A percentile compares a stretch with the other conserved stretches of the same genome.
These are phyloP conservation scores for Lanmaoa rubissima DNA, from an alignment of 768 basidiomycete species.

Conservation along the genomic window DNA sequence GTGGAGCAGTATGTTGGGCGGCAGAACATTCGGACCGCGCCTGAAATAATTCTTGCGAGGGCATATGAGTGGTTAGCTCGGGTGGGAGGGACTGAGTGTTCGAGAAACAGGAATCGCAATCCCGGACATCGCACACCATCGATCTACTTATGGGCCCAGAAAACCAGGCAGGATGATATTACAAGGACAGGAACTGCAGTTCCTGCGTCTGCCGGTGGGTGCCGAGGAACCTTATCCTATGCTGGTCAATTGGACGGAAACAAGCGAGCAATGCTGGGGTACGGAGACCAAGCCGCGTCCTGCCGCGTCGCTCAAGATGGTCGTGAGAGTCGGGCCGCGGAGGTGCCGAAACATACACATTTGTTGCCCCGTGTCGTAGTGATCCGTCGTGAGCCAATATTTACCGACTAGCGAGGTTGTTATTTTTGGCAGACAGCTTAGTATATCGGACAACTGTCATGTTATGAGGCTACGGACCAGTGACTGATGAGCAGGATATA, in stretches of 20 bases:
- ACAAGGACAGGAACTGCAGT: slow-evolving; percentile 2
- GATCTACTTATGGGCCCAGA: slow-evolving; percentile 15
- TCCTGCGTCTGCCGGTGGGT: slow-evolving; percentile 3
- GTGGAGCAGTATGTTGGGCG: neutral
- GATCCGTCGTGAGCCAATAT: neutral
- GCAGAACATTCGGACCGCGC: neutral
- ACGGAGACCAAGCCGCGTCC: slow-evolving; percentile 1
- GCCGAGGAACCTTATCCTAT: slow-evolving; percentile 17
- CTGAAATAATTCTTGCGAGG: neutral
- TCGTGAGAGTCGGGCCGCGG: neutral
- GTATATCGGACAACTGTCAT: neutral
- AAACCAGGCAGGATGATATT: slow-evolving; percentile 3
- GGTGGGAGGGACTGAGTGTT: neutral
- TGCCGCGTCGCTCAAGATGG: slow-evolving; percentile 1
- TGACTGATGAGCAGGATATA: neutral
- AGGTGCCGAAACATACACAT: neutral
- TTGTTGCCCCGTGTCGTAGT: neutral
- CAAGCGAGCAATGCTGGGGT: neutral
- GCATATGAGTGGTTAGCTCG: slow-evolving; percentile 1
- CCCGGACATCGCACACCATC: neutral
- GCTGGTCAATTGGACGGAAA: neutral
- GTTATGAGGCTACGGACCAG: neutral
- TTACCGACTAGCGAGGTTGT: neutral
- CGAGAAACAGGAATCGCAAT: neutral
- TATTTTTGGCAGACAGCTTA: neutral